phyloP scores from a whole-genome alignment of 2,329 filamentous ascomycete genomes.

The Ophiostoma sp. region DNA sequence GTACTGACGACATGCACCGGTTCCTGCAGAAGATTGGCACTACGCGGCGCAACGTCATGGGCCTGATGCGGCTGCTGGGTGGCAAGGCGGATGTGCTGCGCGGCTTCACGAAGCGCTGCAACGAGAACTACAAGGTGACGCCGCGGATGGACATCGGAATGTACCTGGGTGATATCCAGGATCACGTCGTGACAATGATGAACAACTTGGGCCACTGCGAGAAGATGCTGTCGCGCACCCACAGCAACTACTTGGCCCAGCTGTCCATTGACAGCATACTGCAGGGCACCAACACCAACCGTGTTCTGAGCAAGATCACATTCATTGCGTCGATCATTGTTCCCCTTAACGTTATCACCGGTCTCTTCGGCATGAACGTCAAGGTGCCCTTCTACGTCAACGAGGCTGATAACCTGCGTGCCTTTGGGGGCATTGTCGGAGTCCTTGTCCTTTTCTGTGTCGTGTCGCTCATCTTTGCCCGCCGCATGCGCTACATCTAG shows the following conservation, averaged over 20 bases:
- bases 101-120: conserved; percentile 97
- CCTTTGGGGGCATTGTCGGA: conserved; percentile 48
- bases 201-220: conserved; percentile 93
- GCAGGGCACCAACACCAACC: conserved; percentile 82
- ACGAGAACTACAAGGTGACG: conserved; percentile 92
- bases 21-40: conserved; percentile 86
- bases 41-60: conserved; percentile 91
- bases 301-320: conserved; percentile 89
- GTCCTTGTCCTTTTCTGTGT: conserved; percentile 51
- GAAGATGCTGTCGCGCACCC: conserved; percentile 90
- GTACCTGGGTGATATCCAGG: conserved; percentile 95
- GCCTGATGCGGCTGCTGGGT: conserved; percentile 82
- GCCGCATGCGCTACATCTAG: conserved; percentile 43
- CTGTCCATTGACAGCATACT: conserved; percentile 86
- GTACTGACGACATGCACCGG: conserved; percentile 78
- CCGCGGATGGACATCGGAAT: conserved; percentile 94
- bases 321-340: conserved; percentile 92
- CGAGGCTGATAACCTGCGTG: conserved; percentile 45
- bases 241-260: conserved; percentile 94
- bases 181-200: conserved; percentile 99
- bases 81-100: conserved; percentile 98
- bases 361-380: conserved; percentile 86
- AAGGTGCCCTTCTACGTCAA: conserved; percentile 56
- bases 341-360: conserved; percentile 85
- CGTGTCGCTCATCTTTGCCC: conserved; percentile 43